These are phyloP conservation scores for Didymella lethalis DNA, from an alignment of 2,329 filamentous ascomycete genomes.

Conservation along the genomic window DNA sequence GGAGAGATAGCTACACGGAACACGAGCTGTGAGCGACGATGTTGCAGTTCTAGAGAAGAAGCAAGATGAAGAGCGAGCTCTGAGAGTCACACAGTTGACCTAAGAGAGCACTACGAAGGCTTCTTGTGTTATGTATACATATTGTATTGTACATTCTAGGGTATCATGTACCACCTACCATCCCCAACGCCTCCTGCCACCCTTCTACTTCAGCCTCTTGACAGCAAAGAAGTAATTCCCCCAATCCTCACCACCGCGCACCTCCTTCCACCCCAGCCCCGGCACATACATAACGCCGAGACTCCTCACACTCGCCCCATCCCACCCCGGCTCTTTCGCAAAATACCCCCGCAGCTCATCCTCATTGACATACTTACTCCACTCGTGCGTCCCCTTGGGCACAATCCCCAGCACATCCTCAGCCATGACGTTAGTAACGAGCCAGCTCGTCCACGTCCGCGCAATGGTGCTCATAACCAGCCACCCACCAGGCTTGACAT, in stretches of 20 bases:
- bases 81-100: not conserved
- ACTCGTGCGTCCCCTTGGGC: slow-evolving; percentile 92
- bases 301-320: slow-evolving; percentile 62
- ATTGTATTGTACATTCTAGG: slow-evolving; percentile 36
- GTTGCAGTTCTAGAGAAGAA: too few species aligned
- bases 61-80: not conserved
- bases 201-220: slow-evolving; percentile 49
- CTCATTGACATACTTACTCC: slow-evolving; percentile 94
- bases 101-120: not conserved
- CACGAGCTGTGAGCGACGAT: too few species aligned
- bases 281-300: slow-evolving; percentile 92
- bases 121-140: slow-evolving; percentile 19
- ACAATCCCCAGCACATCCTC: slow-evolving; percentile 89
- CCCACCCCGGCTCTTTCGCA: slow-evolving; percentile 51
- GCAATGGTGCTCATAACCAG: slow-evolving; percentile 92
- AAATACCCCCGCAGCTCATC: slow-evolving; percentile 70
- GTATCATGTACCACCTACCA: slow-evolving; percentile 33
- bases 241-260: slow-evolving; percentile 79
- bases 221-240: slow-evolving; percentile 98
- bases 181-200: not conserved
- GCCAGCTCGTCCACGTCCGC: slow-evolving; percentile 84
- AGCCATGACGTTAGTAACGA: slow-evolving; percentile 90
- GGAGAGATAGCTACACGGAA: too few species aligned
- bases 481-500: slow-evolving; percentile 92
- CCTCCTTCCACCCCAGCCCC: slow-evolving; percentile 86